Base-by-base conservation (phyloP, 2,329 filamentous ascomycete genomes). In the Cladosporium austrohemisphaericum region DNA sequence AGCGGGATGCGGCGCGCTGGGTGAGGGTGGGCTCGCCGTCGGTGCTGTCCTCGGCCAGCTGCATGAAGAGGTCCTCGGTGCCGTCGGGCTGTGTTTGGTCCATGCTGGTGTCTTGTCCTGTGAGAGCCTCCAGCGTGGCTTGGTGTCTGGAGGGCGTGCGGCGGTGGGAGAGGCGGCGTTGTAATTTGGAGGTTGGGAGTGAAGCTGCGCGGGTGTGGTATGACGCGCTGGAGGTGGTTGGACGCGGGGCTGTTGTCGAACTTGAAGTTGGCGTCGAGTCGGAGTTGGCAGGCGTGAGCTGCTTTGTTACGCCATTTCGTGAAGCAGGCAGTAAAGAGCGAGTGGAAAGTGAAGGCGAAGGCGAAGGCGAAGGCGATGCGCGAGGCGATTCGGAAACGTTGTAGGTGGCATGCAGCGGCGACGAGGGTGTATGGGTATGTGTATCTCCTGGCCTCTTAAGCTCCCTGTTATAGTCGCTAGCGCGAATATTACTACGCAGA, bases 1-100 rank as follows among this genome's bases (percentile, higher is more conserved):
- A 81, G 84, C 2, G 82, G 81, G 62, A 78, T 32, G 36, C 31
- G 33, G 40, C 49, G 49, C 41, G 37, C 19, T 41, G 37, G 13
- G 37, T 41, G 14, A 50, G 37, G 14, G 40, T 43, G 22, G 37
- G 37, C 18, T 50, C 47, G 28, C 19, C 23, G 25, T 44, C 40
- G 40, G 33, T 43, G 35, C 64, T 51, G 46, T 62, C 57, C 45
- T 55, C 29, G 32, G 60, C 62, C 29, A 64, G 56, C 47, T 61
- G 58, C 41, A 64, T 50, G 53, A 65, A 65, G 36, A 63, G 49
- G 50, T 65, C 61, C 41, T 57, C 58, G 19, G 45, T 46, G 13
- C 52, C 41, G 43, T 57, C 50, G 32, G 49, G 20, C 7, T 20
- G 29, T 22, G 47, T 23, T n/a, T 33, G 29, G 11, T 20, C 44